A percentile compares a stretch with the other conserved stretches of the same genome.
Conservation (phyloP, 805 yeast species). For the Wickerhamiella qilinensis region DNA sequence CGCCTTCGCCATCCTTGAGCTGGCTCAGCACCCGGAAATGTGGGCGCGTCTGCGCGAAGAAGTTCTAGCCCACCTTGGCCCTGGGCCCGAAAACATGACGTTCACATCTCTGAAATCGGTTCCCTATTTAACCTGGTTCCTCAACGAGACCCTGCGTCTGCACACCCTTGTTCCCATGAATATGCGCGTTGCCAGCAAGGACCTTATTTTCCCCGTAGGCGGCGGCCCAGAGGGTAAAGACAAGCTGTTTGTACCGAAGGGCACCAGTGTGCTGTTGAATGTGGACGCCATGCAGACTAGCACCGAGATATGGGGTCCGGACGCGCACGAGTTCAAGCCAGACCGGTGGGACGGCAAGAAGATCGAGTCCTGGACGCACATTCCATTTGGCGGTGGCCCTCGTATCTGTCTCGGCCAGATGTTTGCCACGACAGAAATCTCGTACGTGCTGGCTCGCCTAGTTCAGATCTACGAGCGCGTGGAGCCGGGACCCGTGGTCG, state of each 20-base stretch:
- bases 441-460: slow-evolving; percentile 27
- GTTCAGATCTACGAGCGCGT: slow-evolving; percentile 18
- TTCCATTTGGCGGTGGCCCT: slow-evolving; percentile 34
- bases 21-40: slow-evolving; percentile 21
- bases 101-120: slow-evolving; percentile 28
- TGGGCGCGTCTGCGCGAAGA: slow-evolving; percentile 16
- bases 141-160: slow-evolving; percentile 29
- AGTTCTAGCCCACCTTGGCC: slow-evolving; percentile 3
- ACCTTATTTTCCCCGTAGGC: slow-evolving; percentile 30
- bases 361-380: slow-evolving; percentile 23
- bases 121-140: slow-evolving; percentile 26
- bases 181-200: slow-evolving; percentile 24
- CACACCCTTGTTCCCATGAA: slow-evolving; percentile 33
- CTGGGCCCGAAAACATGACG: slow-evolving; percentile 10
- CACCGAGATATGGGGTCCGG: slow-evolving; percentile 24
- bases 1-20: slow-evolving; percentile 26
- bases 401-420: slow-evolving; percentile 34
- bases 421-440: slow-evolving; percentile 32
- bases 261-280: slow-evolving; percentile 22
- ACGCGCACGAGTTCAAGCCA: slow-evolving; percentile 25
- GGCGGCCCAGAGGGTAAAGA: slow-evolving; percentile 24
- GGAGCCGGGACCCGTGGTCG: slow-evolving; percentile 3
- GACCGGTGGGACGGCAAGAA: slow-evolving; percentile 24
- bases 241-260: slow-evolving; percentile 26
- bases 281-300: slow-evolving; percentile 26